Evolutionary conservation across 2,329 filamentous ascomycete species (phyloP).

Genomic region (Stagonosporopsis tanaceti): DNA sequence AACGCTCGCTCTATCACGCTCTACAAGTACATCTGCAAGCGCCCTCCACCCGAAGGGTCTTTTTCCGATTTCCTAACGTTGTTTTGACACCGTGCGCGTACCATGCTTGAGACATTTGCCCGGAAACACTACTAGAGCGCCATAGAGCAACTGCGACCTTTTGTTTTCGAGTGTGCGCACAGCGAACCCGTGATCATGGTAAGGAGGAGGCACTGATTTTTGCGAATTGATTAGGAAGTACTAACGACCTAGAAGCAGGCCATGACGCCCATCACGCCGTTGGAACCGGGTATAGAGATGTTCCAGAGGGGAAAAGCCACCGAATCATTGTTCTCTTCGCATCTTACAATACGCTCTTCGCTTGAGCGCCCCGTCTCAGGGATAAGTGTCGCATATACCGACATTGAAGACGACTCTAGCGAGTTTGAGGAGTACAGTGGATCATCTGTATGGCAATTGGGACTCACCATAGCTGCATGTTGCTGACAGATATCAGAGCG

Average conservation of each 20-base stretch:
- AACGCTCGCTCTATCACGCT: constrained; percentile 40
- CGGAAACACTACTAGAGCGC: constrained; percentile 34
- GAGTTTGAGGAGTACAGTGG: constrained; percentile 60
- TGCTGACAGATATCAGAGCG: constrained; percentile 58
- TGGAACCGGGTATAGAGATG: constrained; percentile 56
- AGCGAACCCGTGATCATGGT: constrained; percentile 47
- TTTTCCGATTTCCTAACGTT: constrained; percentile 47
- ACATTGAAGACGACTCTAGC: constrained; percentile 67
- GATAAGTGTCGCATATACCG: constrained; percentile 80
- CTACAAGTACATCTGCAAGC: constrained; percentile 55
- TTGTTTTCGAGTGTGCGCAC: constrained; percentile 29
- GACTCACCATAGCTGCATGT: constrained; percentile 12
- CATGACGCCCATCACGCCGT: constrained; percentile 56
- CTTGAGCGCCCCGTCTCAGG: constrained; percentile 71
- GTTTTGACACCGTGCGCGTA: constrained; percentile 41
- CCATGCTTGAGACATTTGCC: constrained; percentile 39
- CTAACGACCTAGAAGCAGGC: constrained; percentile 49
- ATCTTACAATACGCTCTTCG: constrained; percentile 46
- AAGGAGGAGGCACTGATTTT: constrained; percentile 22
- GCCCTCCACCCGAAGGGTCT: constrained; percentile 53
- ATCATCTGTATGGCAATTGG: constrained; percentile 68
- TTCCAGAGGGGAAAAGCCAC: constrained; percentile 56
- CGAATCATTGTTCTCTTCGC: constrained; percentile 66
- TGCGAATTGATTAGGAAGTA: constrained; percentile 19
- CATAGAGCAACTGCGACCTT: constrained; percentile 24